Base-by-base conservation (phyloP, 768 basidiomycete genomes). In the Floccularia luteovirens region DNA sequence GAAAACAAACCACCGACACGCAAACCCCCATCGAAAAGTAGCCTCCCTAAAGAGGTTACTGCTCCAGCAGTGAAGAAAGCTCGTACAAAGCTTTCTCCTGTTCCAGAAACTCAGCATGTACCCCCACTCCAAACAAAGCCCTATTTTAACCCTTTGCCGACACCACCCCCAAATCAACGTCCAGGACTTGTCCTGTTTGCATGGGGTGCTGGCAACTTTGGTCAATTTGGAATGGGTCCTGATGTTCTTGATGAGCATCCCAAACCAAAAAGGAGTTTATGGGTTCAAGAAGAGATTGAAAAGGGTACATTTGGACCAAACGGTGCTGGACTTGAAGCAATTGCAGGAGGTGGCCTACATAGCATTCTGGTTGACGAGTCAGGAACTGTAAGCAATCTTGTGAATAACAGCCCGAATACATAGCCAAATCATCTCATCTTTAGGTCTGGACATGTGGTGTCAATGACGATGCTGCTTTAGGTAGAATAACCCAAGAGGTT, bases 191-290 rank as follows among this genome's bases (percentile, higher is more conserved):
- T 82, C 30, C 68, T 92, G 13, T 94, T 92, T 47, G 82, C 76
- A 5, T 97, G 88, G 77, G 94, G 94, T 5, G 80, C 83, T 8
- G 92, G 91, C 20, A 92, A 94, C 60, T 90, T 91, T 64, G 93
- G 92, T 22, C 93, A 98, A 59, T 85, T 96, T 52, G 96, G 93
- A 23, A 76, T 94, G 67, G 94, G 94, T 25, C 77, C 79, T 3
- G 77, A 81, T 47, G 55, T 64, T 36, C 64, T 90, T 23, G 78
- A 69, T 42, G 90, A 94, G 59, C 71, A 84, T 41, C 62, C 71
- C 39, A 82, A 81, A 47, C 92, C 92, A 6, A 82, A 74, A 52
- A 74, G 80, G 42, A 91, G 89, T 56, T 45, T 59, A 0, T 89
- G 84, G 82, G 72, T 88, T 17, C 82, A 90, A 49, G 66, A 79